A percentile compares a stretch with the other conserved stretches of the same genome.
Evolutionary conservation across 2,329 filamentous ascomycete genomes (phyloP).

Genomic region (Colletotrichum endophyticum): DNA sequence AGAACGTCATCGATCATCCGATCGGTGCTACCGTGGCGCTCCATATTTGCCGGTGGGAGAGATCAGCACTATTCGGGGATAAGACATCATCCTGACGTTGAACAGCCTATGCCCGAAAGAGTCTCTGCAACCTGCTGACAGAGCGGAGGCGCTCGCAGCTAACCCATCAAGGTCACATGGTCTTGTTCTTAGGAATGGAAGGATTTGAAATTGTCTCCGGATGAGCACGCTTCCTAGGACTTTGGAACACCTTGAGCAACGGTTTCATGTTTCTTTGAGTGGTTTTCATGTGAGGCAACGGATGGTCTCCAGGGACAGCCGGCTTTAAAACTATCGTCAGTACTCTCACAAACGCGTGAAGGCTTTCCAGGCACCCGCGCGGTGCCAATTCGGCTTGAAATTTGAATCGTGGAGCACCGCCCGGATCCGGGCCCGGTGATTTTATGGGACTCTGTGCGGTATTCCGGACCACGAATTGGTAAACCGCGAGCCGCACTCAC

Average conservation of each 20-base stretch:
- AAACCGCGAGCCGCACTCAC: neutral
- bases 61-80: neutral
- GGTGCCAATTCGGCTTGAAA: neutral
- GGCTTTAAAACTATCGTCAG: neutral
- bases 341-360: neutral
- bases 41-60: neutral
- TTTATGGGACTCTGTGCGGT: neutral
- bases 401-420: neutral
- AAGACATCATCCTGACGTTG: neutral
- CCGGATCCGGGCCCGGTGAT: neutral
- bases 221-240: neutral
- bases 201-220: neutral
- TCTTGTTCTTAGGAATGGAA: neutral
- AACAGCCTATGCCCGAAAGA: neutral
- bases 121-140: neutral
- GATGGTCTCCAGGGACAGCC: neutral
- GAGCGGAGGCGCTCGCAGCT: neutral
- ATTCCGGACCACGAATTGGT: neutral
- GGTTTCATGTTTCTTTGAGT: neutral
- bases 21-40: neutral
- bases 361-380: neutral
- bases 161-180: neutral
- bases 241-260: neutral
- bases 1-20: conserved; percentile 13
- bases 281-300: neutral